These are phyloP conservation scores for Didymella sp. DNA, from an alignment of 2,329 filamentous ascomycete genomes.

Conservation along the genomic window DNA sequence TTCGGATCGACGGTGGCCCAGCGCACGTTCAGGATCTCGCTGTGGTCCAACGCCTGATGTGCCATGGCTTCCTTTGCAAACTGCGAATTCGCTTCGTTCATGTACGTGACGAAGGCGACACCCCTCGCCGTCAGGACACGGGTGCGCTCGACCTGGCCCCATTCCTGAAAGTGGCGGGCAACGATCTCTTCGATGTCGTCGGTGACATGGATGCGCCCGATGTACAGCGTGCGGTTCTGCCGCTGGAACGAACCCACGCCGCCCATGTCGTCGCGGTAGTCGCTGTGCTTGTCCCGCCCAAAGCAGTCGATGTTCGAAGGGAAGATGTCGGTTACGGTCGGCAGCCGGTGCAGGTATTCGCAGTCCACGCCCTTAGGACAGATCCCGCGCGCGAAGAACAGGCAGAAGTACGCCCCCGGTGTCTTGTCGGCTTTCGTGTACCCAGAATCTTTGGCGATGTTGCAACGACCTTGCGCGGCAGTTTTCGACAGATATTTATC, in stretches of 20 bases:
- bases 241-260: conserved; percentile 93
- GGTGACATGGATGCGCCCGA: conserved; percentile 91
- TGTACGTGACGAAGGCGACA: conserved; percentile 94
- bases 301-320: conserved; percentile 96
- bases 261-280: conserved; percentile 97
- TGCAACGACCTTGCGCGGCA: conserved; percentile 84
- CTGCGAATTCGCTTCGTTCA: conserved; percentile 69
- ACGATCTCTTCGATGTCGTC: conserved; percentile 98
- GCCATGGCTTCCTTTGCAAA: conserved; percentile 83
- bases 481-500: conserved; percentile 87
- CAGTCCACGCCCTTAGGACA: conserved; percentile 91
- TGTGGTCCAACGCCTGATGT: conserved; percentile 88
- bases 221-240: conserved; percentile 91
- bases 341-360: conserved; percentile 89
- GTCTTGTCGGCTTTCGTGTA: conserved; percentile 59
- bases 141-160: conserved; percentile 88
- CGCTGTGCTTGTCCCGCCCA: conserved; percentile 87
- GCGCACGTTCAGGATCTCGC: conserved; percentile 90
- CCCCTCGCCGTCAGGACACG: conserved; percentile 88
- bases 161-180: conserved; percentile 93
- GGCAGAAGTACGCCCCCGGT: conserved; percentile 81
- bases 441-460: conserved; percentile 71
- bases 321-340: conserved; percentile 85
- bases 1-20: conserved; percentile 98
- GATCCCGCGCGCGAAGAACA: conserved; percentile 84